Evolutionary conservation across 1,139 yeast species (phyloP), one percentile per base, ranked within the genome.

Genomic region (Komagataea norvegica): DNA sequence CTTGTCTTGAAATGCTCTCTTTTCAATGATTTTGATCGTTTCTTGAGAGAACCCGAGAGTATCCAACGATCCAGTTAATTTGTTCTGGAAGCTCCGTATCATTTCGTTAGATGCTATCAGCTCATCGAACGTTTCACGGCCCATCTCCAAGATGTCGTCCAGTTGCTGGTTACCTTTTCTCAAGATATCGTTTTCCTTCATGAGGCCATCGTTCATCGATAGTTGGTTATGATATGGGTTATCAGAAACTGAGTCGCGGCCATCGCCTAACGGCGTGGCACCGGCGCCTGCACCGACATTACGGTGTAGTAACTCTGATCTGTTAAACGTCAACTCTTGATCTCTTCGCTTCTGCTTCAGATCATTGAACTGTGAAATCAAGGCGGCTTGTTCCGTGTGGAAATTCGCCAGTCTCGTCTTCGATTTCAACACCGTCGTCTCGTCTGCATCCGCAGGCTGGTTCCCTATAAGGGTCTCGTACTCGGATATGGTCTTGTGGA

Each of bases 81-180:
- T 76, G 29, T 72, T 66, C 47, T 82, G 88, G 25, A 91, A 70
- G 42, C 67, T 68, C 45, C 74, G 67, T 43, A 91, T 69, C 19
- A 79, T 70, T 51, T 81, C 83, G 57, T 86, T 84, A 57, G 91
- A 97, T 39, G 83, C 89, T 22, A 85, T 82, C 22, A 91, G 68
- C 55, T 89, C 96, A 37, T 85, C 95, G 49, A 88, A 74, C 2
- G 95, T 88, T 40, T 76, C 74, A 44, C 83, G 78, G 1, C 96
- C 97, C 79, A 87, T 82, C 54, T 86, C 96, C 37, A 91, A 62
- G 34, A 91, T 87, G 48, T 85, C 88, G 56, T 91, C 98, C 46
- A 91, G 64, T 56, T 86, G 95, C 41, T 78, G 79, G 24, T 84
- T 79, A 0, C 95, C 88, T 41, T 86, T 67, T 20, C 73, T 70